Evolutionary conservation across 1,284 basidiomycete species (phyloP).

Genomic region (Hortiboletus rubellus): DNA sequence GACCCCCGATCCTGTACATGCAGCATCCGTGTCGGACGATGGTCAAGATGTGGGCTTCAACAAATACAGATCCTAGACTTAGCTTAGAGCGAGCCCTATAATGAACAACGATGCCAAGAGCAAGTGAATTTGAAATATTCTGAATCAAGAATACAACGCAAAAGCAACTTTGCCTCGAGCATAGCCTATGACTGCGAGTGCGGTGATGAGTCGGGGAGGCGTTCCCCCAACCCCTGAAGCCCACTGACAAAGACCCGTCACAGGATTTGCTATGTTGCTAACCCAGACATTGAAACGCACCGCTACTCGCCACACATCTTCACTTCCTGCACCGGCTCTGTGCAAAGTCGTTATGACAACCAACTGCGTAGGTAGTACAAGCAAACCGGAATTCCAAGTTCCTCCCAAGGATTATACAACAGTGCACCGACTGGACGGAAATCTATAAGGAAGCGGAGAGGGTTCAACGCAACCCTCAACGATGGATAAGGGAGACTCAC

Average conservation of each 20-base stretch:
- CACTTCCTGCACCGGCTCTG: background rate
- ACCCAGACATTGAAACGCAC: no score
- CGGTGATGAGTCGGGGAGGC: background rate
- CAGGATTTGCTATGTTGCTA: background rate
- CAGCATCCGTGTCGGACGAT: background rate
- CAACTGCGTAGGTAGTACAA: background rate
- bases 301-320: background rate
- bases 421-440: constrained; percentile 1
- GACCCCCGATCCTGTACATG: background rate
- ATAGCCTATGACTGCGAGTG: background rate
- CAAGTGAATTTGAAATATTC: no score
- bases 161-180: background rate
- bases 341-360: background rate
- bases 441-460: background rate
- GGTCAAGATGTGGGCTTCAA: constrained; percentile 1
- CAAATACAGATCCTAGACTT: background rate
- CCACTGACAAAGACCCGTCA: background rate
- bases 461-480: background rate
- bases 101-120: background rate
- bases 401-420: background rate
- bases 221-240: background rate
- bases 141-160: no score
- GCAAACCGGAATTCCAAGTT: background rate
- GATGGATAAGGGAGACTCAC: background rate
- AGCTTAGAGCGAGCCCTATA: background rate